phyloP scores from a whole-genome alignment of 1,284 basidiomycete genomes.

The Ceratobasidium sp. region DNA sequence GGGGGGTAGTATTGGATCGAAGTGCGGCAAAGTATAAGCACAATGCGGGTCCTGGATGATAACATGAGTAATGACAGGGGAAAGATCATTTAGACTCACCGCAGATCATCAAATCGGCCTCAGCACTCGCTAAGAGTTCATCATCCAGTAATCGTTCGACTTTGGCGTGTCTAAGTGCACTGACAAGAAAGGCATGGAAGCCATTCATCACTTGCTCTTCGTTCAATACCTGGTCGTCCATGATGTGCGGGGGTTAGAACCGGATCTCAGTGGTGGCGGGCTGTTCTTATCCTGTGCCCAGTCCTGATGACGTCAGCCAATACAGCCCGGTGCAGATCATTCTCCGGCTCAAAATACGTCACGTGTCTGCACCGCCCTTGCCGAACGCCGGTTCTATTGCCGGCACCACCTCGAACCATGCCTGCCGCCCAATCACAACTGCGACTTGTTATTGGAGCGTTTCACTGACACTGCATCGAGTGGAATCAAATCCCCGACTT shows the following conservation, averaged over 20 bases:
- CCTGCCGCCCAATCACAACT: neutral
- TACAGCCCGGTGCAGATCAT: conserved; percentile 3
- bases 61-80: conserved; percentile 1
- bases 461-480: too few species aligned
- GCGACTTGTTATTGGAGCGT: too few species aligned
- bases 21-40: conserved; percentile 73
- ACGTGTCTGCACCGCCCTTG: conserved; percentile 22
- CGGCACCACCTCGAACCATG: conserved; percentile 29
- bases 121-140: conserved; percentile 72
- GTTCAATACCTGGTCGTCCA: conserved; percentile 50
- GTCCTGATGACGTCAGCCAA: conserved; percentile 9
- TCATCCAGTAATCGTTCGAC: conserved; percentile 72
- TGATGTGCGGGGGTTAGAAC: conserved; percentile 12
- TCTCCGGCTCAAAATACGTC: conserved; percentile 13
- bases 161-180: conserved; percentile 75
- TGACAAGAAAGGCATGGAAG: conserved; percentile 80
- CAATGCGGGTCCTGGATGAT: conserved; percentile 61
- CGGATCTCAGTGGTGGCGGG: conserved; percentile 23
- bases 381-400: conserved; percentile 14
- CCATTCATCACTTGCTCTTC: conserved; percentile 72
- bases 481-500: too few species aligned
- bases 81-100: conserved; percentile 54
- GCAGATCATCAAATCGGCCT: conserved; percentile 80
- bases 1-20: conserved; percentile 64
- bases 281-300: conserved; percentile 17